Evolutionary conservation across 129 eudicot species (phyloP).

Genomic region (Daucus carota): DNA sequence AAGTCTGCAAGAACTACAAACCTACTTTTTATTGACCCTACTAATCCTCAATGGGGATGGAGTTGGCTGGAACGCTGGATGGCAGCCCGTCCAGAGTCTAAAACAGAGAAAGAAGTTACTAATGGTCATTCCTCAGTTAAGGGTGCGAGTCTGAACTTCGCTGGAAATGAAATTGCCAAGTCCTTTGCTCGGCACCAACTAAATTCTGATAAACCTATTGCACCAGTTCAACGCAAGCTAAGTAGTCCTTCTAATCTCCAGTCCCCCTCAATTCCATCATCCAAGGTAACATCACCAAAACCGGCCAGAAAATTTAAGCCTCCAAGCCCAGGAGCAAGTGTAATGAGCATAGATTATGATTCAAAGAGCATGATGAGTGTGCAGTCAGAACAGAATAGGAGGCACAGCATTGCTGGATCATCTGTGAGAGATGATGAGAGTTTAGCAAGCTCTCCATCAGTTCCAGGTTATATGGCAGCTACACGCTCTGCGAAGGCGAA

Average conservation of each 20-base stretch:
- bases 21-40: constrained; percentile 80
- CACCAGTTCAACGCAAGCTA: constrained; percentile 25
- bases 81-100: constrained; percentile 69
- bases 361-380: constrained; percentile 56
- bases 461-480: constrained; percentile 89
- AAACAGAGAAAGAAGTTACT: constrained; percentile 26
- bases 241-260: constrained; percentile 15
- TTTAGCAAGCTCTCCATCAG: constrained; percentile 58
- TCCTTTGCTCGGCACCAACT: constrained; percentile 77
- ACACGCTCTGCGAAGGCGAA: constrained; percentile 79
- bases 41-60: constrained; percentile 99
- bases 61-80: constrained; percentile 95
- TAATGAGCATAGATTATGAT: constrained; percentile 54
- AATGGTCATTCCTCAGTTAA: constrained; percentile 46
- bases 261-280: constrained; percentile 45
- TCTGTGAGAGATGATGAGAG: constrained; percentile 81
- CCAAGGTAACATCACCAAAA: constrained; percentile 27
- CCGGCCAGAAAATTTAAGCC: constrained; percentile 50
- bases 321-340: constrained; percentile 37
- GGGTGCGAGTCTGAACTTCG: constrained; percentile 22
- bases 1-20: constrained; percentile 52
- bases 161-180: constrained; percentile 70
- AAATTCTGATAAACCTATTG: constrained; percentile 32
- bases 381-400: constrained; percentile 68
- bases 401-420: constrained; percentile 82